phyloP scores from a whole-genome alignment of 2,329 filamentous ascomycete genomes.

The Chrysoporthe deuterocubensis region DNA sequence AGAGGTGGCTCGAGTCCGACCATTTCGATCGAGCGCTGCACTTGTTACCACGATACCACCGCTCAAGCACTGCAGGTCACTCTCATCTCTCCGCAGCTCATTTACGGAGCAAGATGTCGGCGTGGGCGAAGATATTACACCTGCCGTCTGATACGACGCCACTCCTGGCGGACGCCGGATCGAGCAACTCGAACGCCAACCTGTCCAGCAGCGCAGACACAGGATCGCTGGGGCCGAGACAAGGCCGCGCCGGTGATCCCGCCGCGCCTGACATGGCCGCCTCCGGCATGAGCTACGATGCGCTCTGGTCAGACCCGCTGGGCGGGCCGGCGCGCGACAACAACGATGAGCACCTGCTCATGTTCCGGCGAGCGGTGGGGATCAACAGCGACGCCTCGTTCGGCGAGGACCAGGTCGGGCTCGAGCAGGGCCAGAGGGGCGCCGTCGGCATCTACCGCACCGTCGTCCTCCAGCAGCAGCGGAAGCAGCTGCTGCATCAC shows the following conservation, averaged over 20 bases:
- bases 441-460: slow-evolving; percentile 48
- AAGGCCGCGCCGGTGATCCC: no score
- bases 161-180: neutral
- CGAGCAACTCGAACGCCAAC: neutral
- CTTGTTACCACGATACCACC: neutral
- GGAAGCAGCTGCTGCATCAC: slow-evolving; percentile 33
- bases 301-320: slow-evolving; percentile 43
- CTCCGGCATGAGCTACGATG: slow-evolving; percentile 31
- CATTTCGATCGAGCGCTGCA: neutral
- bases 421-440: slow-evolving; percentile 40
- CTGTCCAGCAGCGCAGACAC: neutral
- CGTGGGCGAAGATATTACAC: slow-evolving; percentile 1
- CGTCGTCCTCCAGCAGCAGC: slow-evolving; percentile 40
- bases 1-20: neutral
- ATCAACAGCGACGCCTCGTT: slow-evolving; percentile 41
- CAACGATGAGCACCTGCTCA: slow-evolving; percentile 45
- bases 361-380: slow-evolving; percentile 49
- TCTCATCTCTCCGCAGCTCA: neutral
- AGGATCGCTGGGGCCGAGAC: no score
- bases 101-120: neutral
- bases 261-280: neutral
- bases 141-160: slow-evolving; percentile 8
- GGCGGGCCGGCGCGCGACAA: slow-evolving; percentile 41
- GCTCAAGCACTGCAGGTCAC: neutral
- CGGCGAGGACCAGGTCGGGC: slow-evolving; percentile 31